phyloP scores from a whole-genome alignment of 768 basidiomycete species.

The Tephrocybe sp. region DNA sequence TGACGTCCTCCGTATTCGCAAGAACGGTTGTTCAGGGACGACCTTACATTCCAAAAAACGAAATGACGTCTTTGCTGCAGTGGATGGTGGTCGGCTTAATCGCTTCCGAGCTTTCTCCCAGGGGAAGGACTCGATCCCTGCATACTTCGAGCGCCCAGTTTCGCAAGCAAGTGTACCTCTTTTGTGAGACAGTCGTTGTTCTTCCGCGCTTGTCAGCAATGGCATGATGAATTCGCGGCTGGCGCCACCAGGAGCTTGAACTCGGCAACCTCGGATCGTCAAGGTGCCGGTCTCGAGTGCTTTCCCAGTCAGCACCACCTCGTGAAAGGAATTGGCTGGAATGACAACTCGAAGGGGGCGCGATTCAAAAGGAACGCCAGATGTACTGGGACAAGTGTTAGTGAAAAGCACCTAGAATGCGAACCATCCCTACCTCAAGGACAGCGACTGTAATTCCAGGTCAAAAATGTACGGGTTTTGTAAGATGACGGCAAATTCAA shows the following conservation, averaged over 20 bases:
- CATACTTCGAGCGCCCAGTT: slow-evolving; percentile 66
- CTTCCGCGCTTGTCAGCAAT: slow-evolving; percentile 68
- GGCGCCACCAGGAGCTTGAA: slow-evolving; percentile 74
- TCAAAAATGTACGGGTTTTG: slow-evolving; percentile 93
- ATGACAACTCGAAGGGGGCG: slow-evolving; percentile 62
- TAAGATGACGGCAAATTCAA: slow-evolving; percentile 84
- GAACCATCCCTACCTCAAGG: slow-evolving; percentile 75
- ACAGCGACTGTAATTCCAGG: slow-evolving; percentile 79
- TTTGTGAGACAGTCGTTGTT: slow-evolving; percentile 54
- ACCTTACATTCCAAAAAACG: slow-evolving; percentile 81
- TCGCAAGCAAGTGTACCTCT: slow-evolving; percentile 67
- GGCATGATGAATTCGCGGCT: slow-evolving; percentile 77
- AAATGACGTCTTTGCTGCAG: slow-evolving; percentile 22
- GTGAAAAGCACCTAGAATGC: background rate
- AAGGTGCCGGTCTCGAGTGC: slow-evolving; percentile 67
- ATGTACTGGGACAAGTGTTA: slow-evolving; percentile 56
- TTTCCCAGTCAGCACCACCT: slow-evolving; percentile 68
- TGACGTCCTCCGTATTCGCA: slow-evolving; percentile 86
- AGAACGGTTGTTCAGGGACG: slow-evolving; percentile 82
- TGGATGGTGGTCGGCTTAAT: slow-evolving; percentile 22
- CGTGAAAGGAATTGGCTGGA: slow-evolving; percentile 74
- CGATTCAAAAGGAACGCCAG: slow-evolving; percentile 75
- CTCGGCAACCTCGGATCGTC: slow-evolving; percentile 72
- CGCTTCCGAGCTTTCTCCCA: slow-evolving; percentile 55
- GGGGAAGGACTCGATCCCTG: slow-evolving; percentile 69